phyloP scores from a whole-genome alignment of 78 protist genomes.

The Dictyostelium brefeldianum region DNA sequence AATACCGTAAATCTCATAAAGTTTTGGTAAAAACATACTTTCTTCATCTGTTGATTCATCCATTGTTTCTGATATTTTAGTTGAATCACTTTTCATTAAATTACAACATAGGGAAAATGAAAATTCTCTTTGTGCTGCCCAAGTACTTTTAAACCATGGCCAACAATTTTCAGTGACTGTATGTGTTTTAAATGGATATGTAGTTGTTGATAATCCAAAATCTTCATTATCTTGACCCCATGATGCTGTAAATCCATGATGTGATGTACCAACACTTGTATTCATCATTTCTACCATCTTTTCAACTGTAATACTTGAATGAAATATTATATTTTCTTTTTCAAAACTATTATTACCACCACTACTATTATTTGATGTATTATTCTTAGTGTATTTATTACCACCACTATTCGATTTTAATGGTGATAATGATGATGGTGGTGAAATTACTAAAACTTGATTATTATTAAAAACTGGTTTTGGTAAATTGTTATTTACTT shows the following conservation, averaged over 20 bases:
- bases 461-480: not conserved
- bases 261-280: not conserved
- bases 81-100: not conserved
- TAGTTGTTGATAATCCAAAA: not conserved
- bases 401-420: not conserved
- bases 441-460: not conserved
- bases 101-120: slow-evolving; percentile 25
- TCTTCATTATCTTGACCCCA: slow-evolving; percentile 16
- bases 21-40: slow-evolving; percentile 22
- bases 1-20: slow-evolving; percentile 9
- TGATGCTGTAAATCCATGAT: not conserved
- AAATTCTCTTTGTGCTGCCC: slow-evolving; percentile 63
- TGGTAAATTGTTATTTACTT: not conserved
- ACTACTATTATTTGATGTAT: not conserved
- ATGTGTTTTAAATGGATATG: slow-evolving; percentile 36
- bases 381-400: not conserved
- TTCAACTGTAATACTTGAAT: not conserved
- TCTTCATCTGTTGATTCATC: slow-evolving; percentile 47
- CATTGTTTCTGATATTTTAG: not conserved
- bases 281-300: not conserved
- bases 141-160: slow-evolving; percentile 30
- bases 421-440: slow-evolving; percentile 4
- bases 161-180: slow-evolving; percentile 23
- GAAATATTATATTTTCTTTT: not conserved
- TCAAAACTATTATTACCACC: not conserved